Percentiles rank a stretch among this genome's conserved stretches.
phyloP scores from a whole-genome alignment of 805 yeast species.

The Pichia cabralensis region DNA sequence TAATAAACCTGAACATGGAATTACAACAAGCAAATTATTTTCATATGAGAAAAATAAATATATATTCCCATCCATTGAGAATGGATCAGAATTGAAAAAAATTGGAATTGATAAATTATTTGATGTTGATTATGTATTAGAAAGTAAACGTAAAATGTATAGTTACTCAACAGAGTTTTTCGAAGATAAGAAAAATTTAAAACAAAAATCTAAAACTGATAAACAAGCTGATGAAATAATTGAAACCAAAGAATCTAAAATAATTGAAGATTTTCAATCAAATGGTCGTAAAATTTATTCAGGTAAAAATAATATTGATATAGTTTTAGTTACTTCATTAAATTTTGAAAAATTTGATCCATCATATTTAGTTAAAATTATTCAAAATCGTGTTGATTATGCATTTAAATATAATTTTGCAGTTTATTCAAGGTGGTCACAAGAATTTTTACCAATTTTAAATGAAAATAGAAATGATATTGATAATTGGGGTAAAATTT shows the following conservation, averaged over 20 bases:
- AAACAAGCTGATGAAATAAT: constrained; percentile 26
- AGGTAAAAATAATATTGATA: constrained; percentile 41
- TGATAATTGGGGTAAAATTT: constrained; percentile 53
- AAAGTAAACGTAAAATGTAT: constrained; percentile 27
- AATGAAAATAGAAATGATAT: constrained; percentile 34
- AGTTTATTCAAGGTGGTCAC: constrained; percentile 71
- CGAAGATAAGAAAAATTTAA: too few relatives aligned
- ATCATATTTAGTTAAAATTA: constrained; percentile 52
- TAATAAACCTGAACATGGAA: constrained; percentile 1
- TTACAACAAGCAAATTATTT: constrained; percentile 21
- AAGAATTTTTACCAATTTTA: constrained; percentile 65
- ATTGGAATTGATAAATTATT: constrained; percentile 44
- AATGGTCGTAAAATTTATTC: constrained; percentile 52
- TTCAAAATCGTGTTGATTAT: constrained; percentile 82
- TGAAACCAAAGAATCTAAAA: constrained; percentile 32
- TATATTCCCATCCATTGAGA: constrained; percentile 69
- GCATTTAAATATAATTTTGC: constrained; percentile 79
- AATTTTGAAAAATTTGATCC: constrained; percentile 61
- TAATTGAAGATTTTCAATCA: constrained; percentile 19
- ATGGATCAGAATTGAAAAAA: constrained; percentile 51
- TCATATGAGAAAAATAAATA: constrained; percentile 40
- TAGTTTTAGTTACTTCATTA: constrained; percentile 68
- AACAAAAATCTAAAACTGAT: too few relatives aligned
- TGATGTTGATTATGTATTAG: constrained; percentile 35
- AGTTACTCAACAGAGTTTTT: constrained; percentile 31